Percentiles rank a stretch among this genome's conserved stretches.
phyloP scores from a whole-genome alignment of 805 yeast species.

The Clavispora asparagi region DNA sequence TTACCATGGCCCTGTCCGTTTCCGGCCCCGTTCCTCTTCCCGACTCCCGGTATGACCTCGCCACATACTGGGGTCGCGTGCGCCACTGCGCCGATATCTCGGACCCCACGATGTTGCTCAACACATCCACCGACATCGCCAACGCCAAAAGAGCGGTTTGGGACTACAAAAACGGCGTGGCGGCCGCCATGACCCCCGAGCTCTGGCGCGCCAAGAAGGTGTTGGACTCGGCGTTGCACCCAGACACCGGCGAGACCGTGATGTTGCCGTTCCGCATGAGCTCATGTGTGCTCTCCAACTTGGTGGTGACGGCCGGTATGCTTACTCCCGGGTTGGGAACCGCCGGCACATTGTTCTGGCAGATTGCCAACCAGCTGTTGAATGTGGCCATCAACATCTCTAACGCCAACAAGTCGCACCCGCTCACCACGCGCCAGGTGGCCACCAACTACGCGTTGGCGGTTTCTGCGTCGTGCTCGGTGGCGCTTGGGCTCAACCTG shows the following conservation, averaged over 20 bases:
- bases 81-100: constrained; percentile 90
- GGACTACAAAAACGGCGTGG: constrained; percentile 67
- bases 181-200: constrained; percentile 63
- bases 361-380: constrained; percentile 91
- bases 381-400: constrained; percentile 97
- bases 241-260: constrained; percentile 94
- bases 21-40: constrained; percentile 81
- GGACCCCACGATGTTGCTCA: constrained; percentile 85
- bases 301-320: constrained; percentile 97
- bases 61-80: constrained; percentile 90
- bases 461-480: constrained; percentile 91
- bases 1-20: constrained; percentile 77
- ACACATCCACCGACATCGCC: constrained; percentile 58
- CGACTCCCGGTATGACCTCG: constrained; percentile 69
- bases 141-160: constrained; percentile 61
- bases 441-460: constrained; percentile 79
- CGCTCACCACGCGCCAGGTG: constrained; percentile 73
- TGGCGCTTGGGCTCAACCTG: constrained; percentile 88
- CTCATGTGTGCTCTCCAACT: constrained; percentile 84
- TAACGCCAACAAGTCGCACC: constrained; percentile 93
- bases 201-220: constrained; percentile 86
- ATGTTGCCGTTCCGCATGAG: constrained; percentile 96
- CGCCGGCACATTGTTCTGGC: constrained; percentile 94
- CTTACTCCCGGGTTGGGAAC: constrained; percentile 89
- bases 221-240: constrained; percentile 90